Evolutionary conservation across 306 rosid species (phyloP), one percentile per base, ranked within the genome.

Genomic region (Trifolium subterraneum): DNA sequence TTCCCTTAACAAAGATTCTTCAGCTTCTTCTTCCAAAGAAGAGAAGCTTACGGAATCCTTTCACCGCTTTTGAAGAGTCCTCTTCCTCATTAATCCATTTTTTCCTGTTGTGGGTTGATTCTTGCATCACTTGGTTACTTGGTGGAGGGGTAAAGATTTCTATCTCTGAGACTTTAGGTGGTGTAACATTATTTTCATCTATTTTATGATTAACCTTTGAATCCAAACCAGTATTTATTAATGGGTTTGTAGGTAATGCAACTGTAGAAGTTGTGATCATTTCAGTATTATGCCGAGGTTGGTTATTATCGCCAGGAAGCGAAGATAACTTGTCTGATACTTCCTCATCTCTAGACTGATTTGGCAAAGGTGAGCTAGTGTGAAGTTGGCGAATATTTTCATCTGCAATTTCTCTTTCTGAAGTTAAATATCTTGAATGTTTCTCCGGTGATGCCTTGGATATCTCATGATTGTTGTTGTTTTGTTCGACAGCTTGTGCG

Each of bases 81-180:
- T 88, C 98, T 66, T 90, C 96, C n/a, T 79, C 96, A 25, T 82
- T 86, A 72, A 81, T 89, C 99, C 99, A 94, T 83, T 94, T 94
- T 93, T 92, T 94, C 86, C 98, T 86, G 59, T 93, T 84, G 76
- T 87, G 89, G 66, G 67, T 54, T 44, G 81, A 55, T 79, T 87
- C 97, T 1, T 78, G 45, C 31, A 41, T 71, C 73, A 59, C 80
- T 70, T 78, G 88, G 55, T 77, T 75, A 76, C 74, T 82, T 8
- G 86, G 85, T 3, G 96, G 96, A 41, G 99, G 95, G 12, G 98
- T 92, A 6, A 86, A 84, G 47, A 72, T 60, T 79, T 83, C 89
- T 33, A 82, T 80, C 84, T 77, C 89, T 19, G 88, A 80, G 77
- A 86, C 86, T 62, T 78, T 86, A 41, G 66, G 64, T 2, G 84